A percentile compares a stretch with the other conserved stretches of the same genome.
Conservation (phyloP, 441 rosid species). For the Gossypium aridum region DNA sequence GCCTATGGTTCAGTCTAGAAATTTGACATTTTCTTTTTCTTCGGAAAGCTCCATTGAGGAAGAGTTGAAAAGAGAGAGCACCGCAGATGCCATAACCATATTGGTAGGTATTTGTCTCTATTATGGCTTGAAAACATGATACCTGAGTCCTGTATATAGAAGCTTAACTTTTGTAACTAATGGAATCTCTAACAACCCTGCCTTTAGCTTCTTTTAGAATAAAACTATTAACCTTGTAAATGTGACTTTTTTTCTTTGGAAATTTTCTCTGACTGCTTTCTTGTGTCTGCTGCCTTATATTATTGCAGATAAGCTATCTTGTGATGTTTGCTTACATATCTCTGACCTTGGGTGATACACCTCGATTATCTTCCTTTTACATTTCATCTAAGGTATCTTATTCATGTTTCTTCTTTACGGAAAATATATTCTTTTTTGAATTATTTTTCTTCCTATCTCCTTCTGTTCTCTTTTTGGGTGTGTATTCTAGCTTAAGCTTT, state of each 20-base stretch:
- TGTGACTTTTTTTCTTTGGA: background rate
- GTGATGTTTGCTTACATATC: conserved; percentile 99
- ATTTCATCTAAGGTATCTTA: conserved; percentile 74
- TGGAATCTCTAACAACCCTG: background rate
- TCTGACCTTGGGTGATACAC: conserved; percentile 79
- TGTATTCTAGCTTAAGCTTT: background rate
- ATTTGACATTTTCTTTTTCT: conserved; percentile 79
- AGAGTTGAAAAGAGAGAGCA: conserved; percentile 94
- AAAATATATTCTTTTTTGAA: background rate
- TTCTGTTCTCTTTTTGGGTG: background rate
- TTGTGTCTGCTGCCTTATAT: conserved; percentile 14
- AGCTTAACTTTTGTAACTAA: background rate
- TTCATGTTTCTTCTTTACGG: conserved; percentile 11
- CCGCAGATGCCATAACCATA: conserved; percentile 94
- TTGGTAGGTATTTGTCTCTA: conserved; percentile 35
- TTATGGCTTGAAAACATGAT: conserved; percentile 6
- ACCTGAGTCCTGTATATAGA: background rate
- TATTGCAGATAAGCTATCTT: conserved; percentile 88
- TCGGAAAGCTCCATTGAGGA: conserved; percentile 97
- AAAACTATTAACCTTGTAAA: background rate
- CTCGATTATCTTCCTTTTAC: conserved; percentile 64
- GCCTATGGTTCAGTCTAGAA: conserved; percentile 67
- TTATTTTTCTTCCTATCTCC: background rate
- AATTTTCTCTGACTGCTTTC: background rate
- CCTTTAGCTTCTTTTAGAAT: background rate